A percentile compares a stretch with the other conserved stretches of the same genome.
phyloP scores from a whole-genome alignment of 805 yeast species.

The Danielozyma ontarioensis region DNA sequence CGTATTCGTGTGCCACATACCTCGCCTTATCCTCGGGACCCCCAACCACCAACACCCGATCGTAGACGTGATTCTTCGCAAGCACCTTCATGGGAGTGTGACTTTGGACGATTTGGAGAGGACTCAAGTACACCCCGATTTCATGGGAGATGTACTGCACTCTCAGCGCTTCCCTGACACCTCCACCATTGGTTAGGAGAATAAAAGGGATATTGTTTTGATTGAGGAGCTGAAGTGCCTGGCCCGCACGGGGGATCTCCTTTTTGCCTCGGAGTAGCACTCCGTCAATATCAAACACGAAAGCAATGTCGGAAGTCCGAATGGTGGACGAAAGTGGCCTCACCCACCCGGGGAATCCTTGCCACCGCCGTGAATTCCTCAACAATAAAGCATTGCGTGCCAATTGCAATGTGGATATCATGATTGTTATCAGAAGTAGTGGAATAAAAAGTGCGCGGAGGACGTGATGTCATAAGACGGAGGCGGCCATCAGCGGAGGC shows the following conservation, averaged over 20 bases:
- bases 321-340: too few relatives aligned
- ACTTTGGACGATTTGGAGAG: slow-evolving; percentile 71
- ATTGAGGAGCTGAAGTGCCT: slow-evolving; percentile 53
- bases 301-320: slow-evolving; percentile 14
- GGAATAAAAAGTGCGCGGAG: too few relatives aligned
- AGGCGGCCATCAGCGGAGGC: too few relatives aligned
- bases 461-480: too few relatives aligned
- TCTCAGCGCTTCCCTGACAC: slow-evolving; percentile 60
- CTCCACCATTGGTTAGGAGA: slow-evolving; percentile 90
- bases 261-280: slow-evolving; percentile 72
- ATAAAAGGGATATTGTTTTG: slow-evolving; percentile 64
- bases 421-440: too few relatives aligned
- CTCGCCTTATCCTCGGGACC: slow-evolving; percentile 69
- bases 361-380: too few relatives aligned
- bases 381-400: too few relatives aligned
- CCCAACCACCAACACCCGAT: slow-evolving; percentile 78
- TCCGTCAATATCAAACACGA: slow-evolving; percentile 69
- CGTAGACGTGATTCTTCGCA: slow-evolving; percentile 38
- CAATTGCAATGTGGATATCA: too few relatives aligned
- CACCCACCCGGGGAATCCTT: too few relatives aligned
- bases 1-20: slow-evolving; percentile 68
- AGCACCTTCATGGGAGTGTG: slow-evolving; percentile 80
- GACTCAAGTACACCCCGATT: slow-evolving; percentile 43
- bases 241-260: slow-evolving; percentile 60
- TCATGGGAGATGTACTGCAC: slow-evolving; percentile 45